These are phyloP conservation scores for Meyerozyma elateridarum DNA, from an alignment of 1,139 yeast species.

Conservation along the genomic window DNA sequence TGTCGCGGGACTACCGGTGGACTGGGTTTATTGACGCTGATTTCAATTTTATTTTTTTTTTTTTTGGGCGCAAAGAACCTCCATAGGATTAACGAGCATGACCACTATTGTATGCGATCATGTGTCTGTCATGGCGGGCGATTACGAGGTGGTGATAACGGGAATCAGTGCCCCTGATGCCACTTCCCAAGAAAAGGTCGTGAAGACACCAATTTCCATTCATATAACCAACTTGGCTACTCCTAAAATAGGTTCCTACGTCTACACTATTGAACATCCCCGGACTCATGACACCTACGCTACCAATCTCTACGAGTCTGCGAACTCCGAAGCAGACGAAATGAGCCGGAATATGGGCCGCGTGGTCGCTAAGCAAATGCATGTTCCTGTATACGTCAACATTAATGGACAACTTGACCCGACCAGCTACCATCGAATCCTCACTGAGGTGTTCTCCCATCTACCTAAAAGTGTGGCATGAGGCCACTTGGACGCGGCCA, in stretches of 20 bases:
- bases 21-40: too few relatives aligned
- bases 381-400: not conserved
- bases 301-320: not conserved
- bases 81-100: too few relatives aligned
- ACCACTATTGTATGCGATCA: too few relatives aligned
- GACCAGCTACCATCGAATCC: constrained; percentile 2
- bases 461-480: too few relatives aligned
- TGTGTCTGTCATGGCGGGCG: constrained; percentile 1
- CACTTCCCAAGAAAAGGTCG: too few relatives aligned
- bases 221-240: not conserved
- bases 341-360: constrained; percentile 3
- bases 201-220: not conserved
- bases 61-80: too few relatives aligned
- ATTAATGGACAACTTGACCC: constrained; percentile 2
- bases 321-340: not conserved
- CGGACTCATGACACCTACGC: not conserved
- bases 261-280: not conserved
- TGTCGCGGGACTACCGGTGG: too few relatives aligned
- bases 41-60: too few relatives aligned
- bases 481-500: too few relatives aligned
- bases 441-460: not conserved
- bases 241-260: constrained; percentile 2
- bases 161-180: not conserved
- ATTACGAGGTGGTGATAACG: constrained; percentile 1
- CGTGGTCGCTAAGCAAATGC: not conserved